Evolutionary conservation across 345 rosid species (phyloP).

Genomic region (Odontarrhena argentea): DNA sequence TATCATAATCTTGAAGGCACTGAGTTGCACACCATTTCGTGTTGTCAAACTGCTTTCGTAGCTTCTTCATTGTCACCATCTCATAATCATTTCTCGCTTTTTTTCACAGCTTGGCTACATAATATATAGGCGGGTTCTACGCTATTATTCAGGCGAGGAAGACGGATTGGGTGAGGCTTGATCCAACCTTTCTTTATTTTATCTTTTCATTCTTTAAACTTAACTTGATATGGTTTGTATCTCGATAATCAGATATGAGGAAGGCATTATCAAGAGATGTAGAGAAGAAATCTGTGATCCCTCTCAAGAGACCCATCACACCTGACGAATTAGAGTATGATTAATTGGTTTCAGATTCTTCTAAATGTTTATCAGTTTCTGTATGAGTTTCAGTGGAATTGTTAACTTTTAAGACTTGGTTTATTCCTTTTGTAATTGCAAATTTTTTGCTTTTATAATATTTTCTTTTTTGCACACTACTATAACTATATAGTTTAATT

Average conservation of each 20-base stretch:
- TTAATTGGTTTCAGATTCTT: constrained; percentile 27
- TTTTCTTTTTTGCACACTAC: background rate
- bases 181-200: background rate
- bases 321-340: constrained; percentile 94
- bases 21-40: constrained; percentile 1
- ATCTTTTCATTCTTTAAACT: background rate
- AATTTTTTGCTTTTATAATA: background rate
- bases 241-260: constrained; percentile 71
- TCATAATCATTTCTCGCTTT: background rate
- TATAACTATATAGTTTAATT: background rate
- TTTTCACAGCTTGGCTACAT: constrained; percentile 75
- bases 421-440: background rate
- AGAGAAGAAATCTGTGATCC: constrained; percentile 82
- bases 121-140: constrained; percentile 81
- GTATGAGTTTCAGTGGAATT: too few species aligned
- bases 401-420: background rate
- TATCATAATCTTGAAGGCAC: background rate
- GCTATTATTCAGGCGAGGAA: constrained; percentile 95
- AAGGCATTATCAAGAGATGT: constrained; percentile 87
- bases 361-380: too few species aligned
- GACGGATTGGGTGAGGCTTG: constrained; percentile 73
- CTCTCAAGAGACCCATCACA: constrained; percentile 83
- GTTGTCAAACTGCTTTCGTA: background rate
- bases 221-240: constrained; percentile 10
- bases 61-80: background rate